Conservation (phyloP, 1,284 basidiomycete genomes). For the Marasmius fiardii region DNA sequence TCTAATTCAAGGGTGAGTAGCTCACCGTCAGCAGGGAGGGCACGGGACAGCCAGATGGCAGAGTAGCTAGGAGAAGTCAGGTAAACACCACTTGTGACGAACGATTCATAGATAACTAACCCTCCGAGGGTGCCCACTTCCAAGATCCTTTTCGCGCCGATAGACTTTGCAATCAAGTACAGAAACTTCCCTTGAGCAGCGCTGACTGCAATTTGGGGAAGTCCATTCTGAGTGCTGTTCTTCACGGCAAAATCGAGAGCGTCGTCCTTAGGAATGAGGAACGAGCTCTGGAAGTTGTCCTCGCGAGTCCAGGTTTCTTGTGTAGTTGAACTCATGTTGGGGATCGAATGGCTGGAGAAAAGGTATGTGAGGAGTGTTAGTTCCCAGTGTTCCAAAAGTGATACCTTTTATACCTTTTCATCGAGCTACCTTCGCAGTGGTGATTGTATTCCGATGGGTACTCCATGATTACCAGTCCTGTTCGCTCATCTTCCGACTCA, state of each 20-base stretch:
- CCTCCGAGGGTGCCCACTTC: conserved; percentile 65
- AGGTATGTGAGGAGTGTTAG: no score
- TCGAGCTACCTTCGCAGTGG: no score
- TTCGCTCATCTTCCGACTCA: no score
- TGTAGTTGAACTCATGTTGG: not conserved
- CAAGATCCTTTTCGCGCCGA: conserved; percentile 48
- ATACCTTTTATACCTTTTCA: no score
- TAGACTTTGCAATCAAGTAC: conserved; percentile 43
- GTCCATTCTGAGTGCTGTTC: conserved; percentile 39
- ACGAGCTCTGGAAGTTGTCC: conserved; percentile 48
- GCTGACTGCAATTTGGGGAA: conserved; percentile 53
- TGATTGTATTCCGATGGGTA: no score
- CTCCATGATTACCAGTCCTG: no score
- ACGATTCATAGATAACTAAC: conserved; percentile 27
- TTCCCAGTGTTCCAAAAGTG: no score
- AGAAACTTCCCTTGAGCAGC: conserved; percentile 56
- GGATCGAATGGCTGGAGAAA: no score
- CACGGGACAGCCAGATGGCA: conserved; percentile 56
- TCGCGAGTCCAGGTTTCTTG: conserved; percentile 3
- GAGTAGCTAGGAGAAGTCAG: conserved; percentile 47
- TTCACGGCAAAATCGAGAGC: conserved; percentile 39
- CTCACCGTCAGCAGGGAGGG: conserved; percentile 50
- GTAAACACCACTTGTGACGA: not conserved
- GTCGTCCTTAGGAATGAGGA: conserved; percentile 43
- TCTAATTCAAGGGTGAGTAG: conserved; percentile 48